A percentile compares a stretch with the other conserved stretches of the same genome.
Conservation (phyloP, 768 basidiomycete species). For the Russula compacta region DNA sequence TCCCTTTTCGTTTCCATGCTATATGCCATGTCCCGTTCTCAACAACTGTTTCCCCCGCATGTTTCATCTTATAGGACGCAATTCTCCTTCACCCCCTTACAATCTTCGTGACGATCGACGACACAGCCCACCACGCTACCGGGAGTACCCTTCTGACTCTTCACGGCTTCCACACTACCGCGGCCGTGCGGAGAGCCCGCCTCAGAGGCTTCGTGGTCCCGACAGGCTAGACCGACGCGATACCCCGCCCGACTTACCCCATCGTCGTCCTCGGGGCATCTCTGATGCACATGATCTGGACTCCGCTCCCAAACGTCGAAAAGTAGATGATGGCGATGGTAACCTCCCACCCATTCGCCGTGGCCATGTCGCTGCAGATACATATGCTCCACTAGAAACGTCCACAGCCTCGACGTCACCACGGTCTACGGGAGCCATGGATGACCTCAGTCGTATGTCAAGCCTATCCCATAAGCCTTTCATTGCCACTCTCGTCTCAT, state of each 20-base stretch:
- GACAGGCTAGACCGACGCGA: slow-evolving; percentile 6
- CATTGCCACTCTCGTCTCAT: slow-evolving; percentile 5
- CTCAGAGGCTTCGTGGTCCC: slow-evolving; percentile 3
- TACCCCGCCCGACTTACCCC: slow-evolving; percentile 10
- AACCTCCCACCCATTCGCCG: slow-evolving; percentile 8
- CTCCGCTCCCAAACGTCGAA: slow-evolving; percentile 15
- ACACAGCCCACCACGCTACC: slow-evolving; percentile 10
- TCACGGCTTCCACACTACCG: slow-evolving; percentile 4
- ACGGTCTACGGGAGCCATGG: slow-evolving; percentile 6
- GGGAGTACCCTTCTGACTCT: slow-evolving; percentile 6
- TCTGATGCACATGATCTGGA: slow-evolving; percentile 13
- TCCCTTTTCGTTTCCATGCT: slow-evolving; percentile 19
- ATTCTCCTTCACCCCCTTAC: slow-evolving; percentile 15
- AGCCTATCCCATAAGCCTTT: slow-evolving; percentile 10
- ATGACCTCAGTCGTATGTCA: slow-evolving; percentile 19
- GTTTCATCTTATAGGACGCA: slow-evolving; percentile 22
- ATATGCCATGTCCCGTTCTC: slow-evolving; percentile 17
- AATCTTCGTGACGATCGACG: slow-evolving; percentile 13
- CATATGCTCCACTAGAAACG: slow-evolving; percentile 1
- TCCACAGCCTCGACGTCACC: slow-evolving; percentile 16
- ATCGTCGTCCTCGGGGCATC: slow-evolving; percentile 11
- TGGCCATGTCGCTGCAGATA: slow-evolving; percentile 7
- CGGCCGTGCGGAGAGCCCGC: slow-evolving; percentile 15
- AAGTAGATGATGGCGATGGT: slow-evolving; percentile 10
- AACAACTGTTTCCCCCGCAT: slow-evolving; percentile 17